These are phyloP conservation scores for Fusarium longipes DNA, from an alignment of 2,329 filamentous ascomycete species.

Conservation along the genomic window DNA sequence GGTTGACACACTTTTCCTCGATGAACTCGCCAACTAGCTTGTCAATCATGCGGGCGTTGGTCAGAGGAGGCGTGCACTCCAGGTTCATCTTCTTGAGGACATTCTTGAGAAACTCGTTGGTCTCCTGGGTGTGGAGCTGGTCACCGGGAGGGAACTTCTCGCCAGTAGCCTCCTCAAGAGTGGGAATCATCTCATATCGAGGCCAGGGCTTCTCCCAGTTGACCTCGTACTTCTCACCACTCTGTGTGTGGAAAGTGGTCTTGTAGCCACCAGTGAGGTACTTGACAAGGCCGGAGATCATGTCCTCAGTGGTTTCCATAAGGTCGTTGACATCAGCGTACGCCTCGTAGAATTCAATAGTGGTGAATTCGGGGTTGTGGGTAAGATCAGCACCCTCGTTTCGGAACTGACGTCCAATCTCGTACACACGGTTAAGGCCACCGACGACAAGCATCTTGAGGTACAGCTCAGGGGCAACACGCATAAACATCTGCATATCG, in stretches of 20 bases:
- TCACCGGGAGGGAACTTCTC: constrained; percentile 94
- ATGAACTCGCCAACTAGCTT: constrained; percentile 95
- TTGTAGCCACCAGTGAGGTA: constrained; percentile 85
- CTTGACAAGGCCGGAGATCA: constrained; percentile 91
- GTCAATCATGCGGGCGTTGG: constrained; percentile 96
- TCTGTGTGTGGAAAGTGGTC: constrained; percentile 87
- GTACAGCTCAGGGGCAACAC: constrained; percentile 93
- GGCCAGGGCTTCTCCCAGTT: constrained; percentile 98
- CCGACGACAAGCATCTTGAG: constrained; percentile 97
- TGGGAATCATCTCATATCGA: constrained; percentile 88
- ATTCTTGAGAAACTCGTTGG: constrained; percentile 85
- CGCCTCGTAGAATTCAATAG: constrained; percentile 96
- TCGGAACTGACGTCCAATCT: constrained; percentile 94
- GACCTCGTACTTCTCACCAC: constrained; percentile 86
- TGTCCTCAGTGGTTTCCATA: constrained; percentile 84
- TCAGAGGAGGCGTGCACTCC: constrained; percentile 89
- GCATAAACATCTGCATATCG: constrained; percentile 93
- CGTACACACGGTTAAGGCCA: constrained; percentile 93
- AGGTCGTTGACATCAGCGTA: constrained; percentile 93
- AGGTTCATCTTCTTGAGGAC: constrained; percentile 91
- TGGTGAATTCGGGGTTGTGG: constrained; percentile 98
- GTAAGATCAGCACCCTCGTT: constrained; percentile 82
- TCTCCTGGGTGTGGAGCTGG: constrained; percentile 89
- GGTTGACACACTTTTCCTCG: constrained; percentile 92
- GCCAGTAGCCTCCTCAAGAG: constrained; percentile 86